Conservation (phyloP, 208 protist species). For the Leishmania guyanensis region DNA sequence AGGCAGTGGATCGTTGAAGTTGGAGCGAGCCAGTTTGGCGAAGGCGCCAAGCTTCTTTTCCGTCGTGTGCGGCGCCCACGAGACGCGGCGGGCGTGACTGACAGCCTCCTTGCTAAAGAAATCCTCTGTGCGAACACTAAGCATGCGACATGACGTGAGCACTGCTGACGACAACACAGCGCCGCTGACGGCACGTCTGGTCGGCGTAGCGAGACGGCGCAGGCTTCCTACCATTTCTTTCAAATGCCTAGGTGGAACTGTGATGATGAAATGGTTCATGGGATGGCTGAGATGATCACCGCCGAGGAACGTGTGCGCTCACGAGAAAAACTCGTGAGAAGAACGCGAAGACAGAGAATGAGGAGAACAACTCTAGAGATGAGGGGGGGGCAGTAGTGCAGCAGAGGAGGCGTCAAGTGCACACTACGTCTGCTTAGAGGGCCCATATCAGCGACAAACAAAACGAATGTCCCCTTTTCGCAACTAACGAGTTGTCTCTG, state of each 20-base stretch:
- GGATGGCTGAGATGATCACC: background rate
- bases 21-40: conserved; percentile 87
- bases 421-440: background rate
- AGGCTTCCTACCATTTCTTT: background rate
- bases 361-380: background rate
- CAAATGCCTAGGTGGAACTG: background rate
- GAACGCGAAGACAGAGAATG: background rate
- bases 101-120: conserved; percentile 91
- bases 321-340: background rate
- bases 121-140: conserved; percentile 86
- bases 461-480: no score
- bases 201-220: background rate
- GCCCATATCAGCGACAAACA: background rate
- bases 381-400: background rate
- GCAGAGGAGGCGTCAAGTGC: background rate
- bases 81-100: conserved; percentile 88
- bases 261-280: background rate
- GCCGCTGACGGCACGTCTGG: no score
- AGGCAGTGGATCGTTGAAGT: conserved; percentile 82
- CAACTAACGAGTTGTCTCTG: background rate
- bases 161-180: background rate
- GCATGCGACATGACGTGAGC: conserved; percentile 20
- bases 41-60: conserved; percentile 90
- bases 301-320: background rate
- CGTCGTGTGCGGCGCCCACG: conserved; percentile 90